These are phyloP conservation scores for Pseudognaphalium luteoalbum DNA, from an alignment of 129 eudicot species.

Conservation along the genomic window DNA sequence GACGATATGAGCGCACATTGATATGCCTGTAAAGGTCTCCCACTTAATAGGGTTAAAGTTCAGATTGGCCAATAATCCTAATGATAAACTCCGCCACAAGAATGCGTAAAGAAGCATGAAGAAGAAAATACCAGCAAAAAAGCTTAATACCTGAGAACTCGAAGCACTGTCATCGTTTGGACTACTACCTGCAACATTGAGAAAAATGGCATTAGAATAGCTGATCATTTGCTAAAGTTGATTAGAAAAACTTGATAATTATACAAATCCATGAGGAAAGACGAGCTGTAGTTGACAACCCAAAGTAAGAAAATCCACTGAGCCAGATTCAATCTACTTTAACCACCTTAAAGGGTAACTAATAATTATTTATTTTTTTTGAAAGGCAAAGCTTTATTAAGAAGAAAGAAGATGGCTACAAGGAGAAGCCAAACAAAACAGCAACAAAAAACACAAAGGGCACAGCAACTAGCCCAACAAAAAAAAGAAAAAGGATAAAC, in stretches of 20 bases:
- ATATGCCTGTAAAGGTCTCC: background rate
- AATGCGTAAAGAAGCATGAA: slow-evolving; percentile 7
- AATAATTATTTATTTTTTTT: no score
- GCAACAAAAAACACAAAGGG: no score
- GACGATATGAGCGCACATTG: background rate
- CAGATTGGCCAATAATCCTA: slow-evolving; percentile 3
- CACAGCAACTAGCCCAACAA: no score
- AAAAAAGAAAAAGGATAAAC: no score
- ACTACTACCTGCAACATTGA: slow-evolving; percentile 55
- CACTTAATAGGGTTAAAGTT: background rate
- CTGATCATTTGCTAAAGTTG: slow-evolving; percentile 17
- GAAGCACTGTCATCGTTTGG: slow-evolving; percentile 49
- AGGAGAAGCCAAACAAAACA: no score
- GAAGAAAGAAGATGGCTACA: no score
- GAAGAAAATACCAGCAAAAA: background rate
- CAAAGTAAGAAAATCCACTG: background rate
- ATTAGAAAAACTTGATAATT: background rate
- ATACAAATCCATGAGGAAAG: background rate
- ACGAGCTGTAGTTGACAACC: background rate
- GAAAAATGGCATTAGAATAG: slow-evolving; percentile 21
- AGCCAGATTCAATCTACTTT: background rate
- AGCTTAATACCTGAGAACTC: slow-evolving; percentile 56
- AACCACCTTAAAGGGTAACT: background rate
- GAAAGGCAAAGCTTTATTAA: no score
- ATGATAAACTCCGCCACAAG: background rate